Percentiles rank a stretch among this genome's conserved stretches.
Evolutionary conservation across 495 filamentous ascomycete species (phyloP).

Genomic region (Haplographium delicatum): DNA sequence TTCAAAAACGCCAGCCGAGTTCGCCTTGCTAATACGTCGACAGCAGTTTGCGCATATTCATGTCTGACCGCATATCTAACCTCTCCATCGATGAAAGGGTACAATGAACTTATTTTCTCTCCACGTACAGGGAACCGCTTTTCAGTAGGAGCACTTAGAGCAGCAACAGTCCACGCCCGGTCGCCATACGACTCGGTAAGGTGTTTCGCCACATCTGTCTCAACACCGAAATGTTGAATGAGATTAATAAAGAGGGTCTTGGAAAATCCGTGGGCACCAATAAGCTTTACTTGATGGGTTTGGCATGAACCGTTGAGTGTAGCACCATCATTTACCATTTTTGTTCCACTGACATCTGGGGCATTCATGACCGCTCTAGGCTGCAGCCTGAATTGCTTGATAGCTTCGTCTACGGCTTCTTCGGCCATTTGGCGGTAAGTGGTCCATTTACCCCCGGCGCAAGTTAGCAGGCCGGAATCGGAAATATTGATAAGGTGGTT

Average conservation of each 20-base stretch:
- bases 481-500: slow-evolving; percentile 92
- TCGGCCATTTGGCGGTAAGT: slow-evolving; percentile 99
- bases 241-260: slow-evolving; percentile 98
- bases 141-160: slow-evolving; percentile 74
- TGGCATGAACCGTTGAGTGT: slow-evolving; percentile 80
- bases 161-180: slow-evolving; percentile 91
- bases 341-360: slow-evolving; percentile 74
- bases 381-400: slow-evolving; percentile 69
- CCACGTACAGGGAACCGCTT: slow-evolving; percentile 85
- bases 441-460: slow-evolving; percentile 98
- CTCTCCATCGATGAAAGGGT: slow-evolving; percentile 97
- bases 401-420: slow-evolving; percentile 88
- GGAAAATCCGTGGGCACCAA: slow-evolving; percentile 91
- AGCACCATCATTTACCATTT: slow-evolving; percentile 67
- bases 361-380: slow-evolving; percentile 51
- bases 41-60: slow-evolving; percentile 92
- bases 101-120: slow-evolving; percentile 71
- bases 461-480: slow-evolving; percentile 79
- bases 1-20: slow-evolving; percentile 92
- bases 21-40: slow-evolving; percentile 83
- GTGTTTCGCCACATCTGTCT: slow-evolving; percentile 92
- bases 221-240: slow-evolving; percentile 94
- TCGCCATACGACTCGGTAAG: slow-evolving; percentile 88
- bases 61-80: slow-evolving; percentile 83
- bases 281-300: slow-evolving; percentile 82